Percentiles rank a stretch among this genome's conserved stretches.
phyloP scores from a whole-genome alignment of 164 flowering plant genomes.

The Magnolia sinica region DNA sequence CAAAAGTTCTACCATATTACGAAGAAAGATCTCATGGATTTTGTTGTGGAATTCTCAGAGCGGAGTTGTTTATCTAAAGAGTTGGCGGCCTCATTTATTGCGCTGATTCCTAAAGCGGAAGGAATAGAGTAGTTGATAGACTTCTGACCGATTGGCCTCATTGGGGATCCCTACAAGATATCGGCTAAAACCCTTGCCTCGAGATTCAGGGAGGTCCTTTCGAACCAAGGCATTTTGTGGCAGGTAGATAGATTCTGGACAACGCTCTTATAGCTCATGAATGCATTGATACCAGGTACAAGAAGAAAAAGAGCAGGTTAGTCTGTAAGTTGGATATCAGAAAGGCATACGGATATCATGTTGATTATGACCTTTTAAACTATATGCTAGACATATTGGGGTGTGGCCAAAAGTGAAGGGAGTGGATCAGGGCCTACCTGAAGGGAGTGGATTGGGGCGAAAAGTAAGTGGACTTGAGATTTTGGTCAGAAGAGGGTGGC shows the following conservation, averaged over 20 bases:
- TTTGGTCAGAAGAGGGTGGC: too few relatives aligned
- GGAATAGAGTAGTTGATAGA: not conserved
- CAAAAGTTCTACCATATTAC: not conserved
- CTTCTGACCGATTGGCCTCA: not conserved
- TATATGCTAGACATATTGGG: not conserved
- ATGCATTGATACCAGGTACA: not conserved
- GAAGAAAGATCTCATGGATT: not conserved
- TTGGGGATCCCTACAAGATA: not conserved
- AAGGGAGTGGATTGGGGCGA: not conserved
- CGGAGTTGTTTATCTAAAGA: not conserved
- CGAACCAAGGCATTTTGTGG: not conserved
- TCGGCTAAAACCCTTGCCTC: not conserved
- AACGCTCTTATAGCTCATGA: not conserved
- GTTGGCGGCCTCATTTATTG: not conserved
- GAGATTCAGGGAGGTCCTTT: not conserved
- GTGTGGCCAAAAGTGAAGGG: not conserved
- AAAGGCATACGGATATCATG: not conserved
- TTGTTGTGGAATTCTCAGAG: not conserved
- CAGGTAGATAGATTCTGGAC: constrained; percentile 1
- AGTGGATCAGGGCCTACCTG: not conserved
- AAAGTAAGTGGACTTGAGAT: too few relatives aligned
- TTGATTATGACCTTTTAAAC: not conserved
- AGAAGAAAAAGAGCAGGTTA: not conserved
- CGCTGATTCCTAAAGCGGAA: not conserved
- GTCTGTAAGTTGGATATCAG: not conserved